phyloP scores from a whole-genome alignment of 805 yeast genomes.

The Lachancea cidri region DNA sequence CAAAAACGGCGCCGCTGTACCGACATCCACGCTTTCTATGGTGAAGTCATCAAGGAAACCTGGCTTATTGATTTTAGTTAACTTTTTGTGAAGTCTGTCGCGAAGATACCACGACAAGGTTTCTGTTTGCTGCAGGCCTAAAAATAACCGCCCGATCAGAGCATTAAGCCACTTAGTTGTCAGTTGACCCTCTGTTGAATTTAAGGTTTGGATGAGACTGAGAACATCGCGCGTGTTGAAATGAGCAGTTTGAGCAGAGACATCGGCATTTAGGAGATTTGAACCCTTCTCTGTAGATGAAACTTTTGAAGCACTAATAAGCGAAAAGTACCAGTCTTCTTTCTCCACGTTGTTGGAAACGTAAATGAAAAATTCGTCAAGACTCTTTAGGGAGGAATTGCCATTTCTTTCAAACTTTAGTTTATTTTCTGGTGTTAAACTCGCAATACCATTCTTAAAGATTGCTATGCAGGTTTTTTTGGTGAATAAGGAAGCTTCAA shows the following conservation, averaged over 20 bases:
- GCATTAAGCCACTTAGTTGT: slow-evolving; percentile 92
- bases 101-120: slow-evolving; percentile 54
- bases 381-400: slow-evolving; percentile 3
- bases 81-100: slow-evolving; percentile 59
- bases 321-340: slow-evolving; percentile 89
- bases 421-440: slow-evolving; percentile 14
- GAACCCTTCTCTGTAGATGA: slow-evolving; percentile 17
- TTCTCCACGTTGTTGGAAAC: slow-evolving; percentile 75
- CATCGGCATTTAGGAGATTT: slow-evolving; percentile 47
- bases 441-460: slow-evolving; percentile 39
- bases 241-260: slow-evolving; percentile 69
- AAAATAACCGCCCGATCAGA: slow-evolving; percentile 71
- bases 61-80: slow-evolving; percentile 77
- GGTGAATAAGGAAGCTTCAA: slow-evolving; percentile 75
- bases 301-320: slow-evolving; percentile 71
- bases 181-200: slow-evolving; percentile 77
- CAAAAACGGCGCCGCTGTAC: slow-evolving; percentile 73
- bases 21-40: slow-evolving; percentile 67
- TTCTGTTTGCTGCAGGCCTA: slow-evolving; percentile 70
- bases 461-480: slow-evolving; percentile 76
- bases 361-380: slow-evolving; percentile 53
- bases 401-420: slow-evolving; percentile 4
- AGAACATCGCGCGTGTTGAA: slow-evolving; percentile 67
- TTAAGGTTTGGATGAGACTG: slow-evolving; percentile 65
- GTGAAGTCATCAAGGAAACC: slow-evolving; percentile 81